Evolutionary conservation across 306 rosid species (phyloP), one percentile per base, ranked within the genome.

Genomic region (Glycyrrhiza uralensis): DNA sequence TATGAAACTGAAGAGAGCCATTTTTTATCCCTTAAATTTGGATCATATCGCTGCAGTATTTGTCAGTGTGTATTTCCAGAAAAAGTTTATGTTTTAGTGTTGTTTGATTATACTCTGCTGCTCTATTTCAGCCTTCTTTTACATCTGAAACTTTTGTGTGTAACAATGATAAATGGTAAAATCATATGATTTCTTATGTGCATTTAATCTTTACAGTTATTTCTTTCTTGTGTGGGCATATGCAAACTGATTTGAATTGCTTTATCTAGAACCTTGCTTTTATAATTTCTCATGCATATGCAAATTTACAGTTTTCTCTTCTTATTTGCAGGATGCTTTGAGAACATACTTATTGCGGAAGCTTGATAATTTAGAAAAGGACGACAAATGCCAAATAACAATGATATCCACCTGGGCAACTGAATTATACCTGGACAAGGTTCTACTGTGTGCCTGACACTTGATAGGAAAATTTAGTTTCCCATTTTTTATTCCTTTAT

Each of bases 401-500:
- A 94, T 94, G 98, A 91, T 94, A 78, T 91, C 98, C 80, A 91
- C 98, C 15, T 94, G 97, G 97, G 64, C 96, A 75, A 89, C 97
- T 81, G 98, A 94, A 68, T 85, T 94, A 77, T 94, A 91, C 86
- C 74, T 94, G 90, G 98, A 94, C 78, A 91, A 94, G 97, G 98
- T 93, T 81, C 66, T 54, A 50, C 69, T 73, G 28, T 51, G 71
- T 77, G 44, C 80, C 17, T 72, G 38, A 13, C 71, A 33, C 51
- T 78, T 83, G 76, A 47, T 75, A 76, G 75, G 70, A 72, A 39
- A 60, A 66, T 70, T 41, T 80, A 2, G 45, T 52, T 75, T 41
- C 49, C 50, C 19, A 60, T 44, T 17, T n/a, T 64, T 66, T 30
- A 23, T 67, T 64, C 52, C 22, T 64, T 45, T 36, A 51, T 78